Base-by-base conservation (phyloP, 441 rosid genomes). In the Populus tomentosa region DNA sequence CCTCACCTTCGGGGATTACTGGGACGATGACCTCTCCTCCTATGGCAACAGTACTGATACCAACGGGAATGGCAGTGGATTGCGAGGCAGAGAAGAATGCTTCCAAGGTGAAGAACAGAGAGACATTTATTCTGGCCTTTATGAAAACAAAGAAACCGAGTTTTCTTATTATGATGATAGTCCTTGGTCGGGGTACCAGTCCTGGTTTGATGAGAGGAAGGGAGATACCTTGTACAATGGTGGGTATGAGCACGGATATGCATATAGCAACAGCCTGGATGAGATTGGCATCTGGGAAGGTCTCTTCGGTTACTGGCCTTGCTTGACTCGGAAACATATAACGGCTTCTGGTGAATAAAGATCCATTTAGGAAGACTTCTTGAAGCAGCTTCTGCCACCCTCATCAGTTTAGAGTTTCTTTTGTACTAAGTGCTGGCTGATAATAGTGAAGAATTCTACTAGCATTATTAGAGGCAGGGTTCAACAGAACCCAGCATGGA, bases 281-380 rank as follows among this genome's bases (percentile, higher is more conserved):
- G 85, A 72, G 38, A 13, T 75, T 33, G 82, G 72, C 24, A n/a
- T 77, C 61, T 81, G 73, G 28, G 82, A 81, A 70, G 75, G 83
- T 23, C 75, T 82, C 75, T 81, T 87, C 7, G 80, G 86, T 81
- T 76, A 85, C 76, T 84, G 84, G 83, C 88, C 84, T 30, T 82
- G 86, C 80, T 30, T 82, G 85, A 50, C 18, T 42, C 53, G 33
- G 33, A 32, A 32, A 32, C 33, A 32, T 32, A 5, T 5, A 32
- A 32, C 6, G 33, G 33, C 33, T 32, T 32, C 33, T 32, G 18
- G 6, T 42, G 53, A 42, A 42, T 42, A 42, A 10, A 42, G 16
- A 42, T 42, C 5, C 14, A 42, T 13, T 42, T 10, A 38, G 53
- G 14, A 13, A 13, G 53, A 13, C 53, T 10, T 42, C 10, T 42